Conservation (phyloP, 139 green algal species). For the Eudorina sp. region DNA sequence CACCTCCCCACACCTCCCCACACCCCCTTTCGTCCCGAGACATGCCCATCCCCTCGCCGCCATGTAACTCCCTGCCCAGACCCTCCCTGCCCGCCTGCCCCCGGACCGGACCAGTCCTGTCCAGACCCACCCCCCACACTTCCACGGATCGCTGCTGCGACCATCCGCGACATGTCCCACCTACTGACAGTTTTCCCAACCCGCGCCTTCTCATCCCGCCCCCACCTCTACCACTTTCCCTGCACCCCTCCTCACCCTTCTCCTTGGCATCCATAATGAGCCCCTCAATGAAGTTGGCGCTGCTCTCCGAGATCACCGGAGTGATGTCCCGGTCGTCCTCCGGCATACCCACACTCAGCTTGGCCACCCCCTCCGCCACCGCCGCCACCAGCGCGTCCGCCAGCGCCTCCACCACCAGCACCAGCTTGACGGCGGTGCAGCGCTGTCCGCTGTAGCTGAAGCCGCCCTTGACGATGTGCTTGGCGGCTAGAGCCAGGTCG, state of each 20-base stretch:
- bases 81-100: no score
- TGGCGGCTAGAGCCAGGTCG: conserved; percentile 90
- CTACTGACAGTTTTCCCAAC: no score
- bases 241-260: conserved; percentile 61
- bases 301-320: conserved; percentile 81
- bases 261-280: conserved; percentile 77
- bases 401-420: conserved; percentile 80
- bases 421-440: conserved; percentile 95
- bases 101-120: no score
- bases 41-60: no score
- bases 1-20: no score
- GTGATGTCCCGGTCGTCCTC: conserved; percentile 93
- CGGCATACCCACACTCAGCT: conserved; percentile 88
- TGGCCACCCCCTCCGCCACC: conserved; percentile 72
- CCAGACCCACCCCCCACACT: no score
- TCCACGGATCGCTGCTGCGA: no score
- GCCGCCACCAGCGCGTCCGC: conserved; percentile 85
- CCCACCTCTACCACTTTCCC: neutral
- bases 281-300: conserved; percentile 95
- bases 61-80: no score
- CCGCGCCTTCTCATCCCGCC: neutral
- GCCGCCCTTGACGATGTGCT: conserved; percentile 94
- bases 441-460: conserved; percentile 94
- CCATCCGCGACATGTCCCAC: no score
- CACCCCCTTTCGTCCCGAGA: no score